Base-by-base conservation (phyloP, 345 rosid species). In the Gossypium anomalum region DNA sequence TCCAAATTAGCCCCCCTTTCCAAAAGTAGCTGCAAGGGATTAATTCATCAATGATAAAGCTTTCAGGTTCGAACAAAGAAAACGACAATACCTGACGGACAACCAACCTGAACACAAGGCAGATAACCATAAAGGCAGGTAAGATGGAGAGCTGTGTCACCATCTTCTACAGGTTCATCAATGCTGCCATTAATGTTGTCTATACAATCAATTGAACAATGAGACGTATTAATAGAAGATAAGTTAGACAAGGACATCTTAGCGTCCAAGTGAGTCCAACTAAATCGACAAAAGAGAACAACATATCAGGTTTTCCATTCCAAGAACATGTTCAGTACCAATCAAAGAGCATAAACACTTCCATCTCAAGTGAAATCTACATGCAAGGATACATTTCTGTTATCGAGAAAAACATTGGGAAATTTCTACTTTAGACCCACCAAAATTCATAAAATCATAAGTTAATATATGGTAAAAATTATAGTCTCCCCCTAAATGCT, bases 81-180 rank as follows among this genome's bases (percentile, higher is more conserved):
- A n/a, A 19, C 20, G 22, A 16, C 34, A 79, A 34, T 41, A 72
- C 2, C 5, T 25, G 13, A 63, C 51, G 34, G 13, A 63, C 58
- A 72, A 83, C 75, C 15, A 59, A 95, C 99, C 96, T 86, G 90
- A 74, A 86, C 98, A 82, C 97, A 91, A 77, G 93, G 84, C 38
- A 89, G 86, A 80, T 87, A 83, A 38, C 96, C 99, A 83, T 90
- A 93, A n/a, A 92, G 86, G 83, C 99, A 93, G 29, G 86, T 83
- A 12, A 93, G 84, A 85, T 95, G 99, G 75, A 95, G 97, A 77
- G 97, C 94, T 1, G 99, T 79, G 80, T 95, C 98, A 71, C 94
- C 88, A 83, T 91, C 97, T 82, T 93, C 98, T 41, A 93, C 82
- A 0, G 94, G 90, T 67, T 95, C 99, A 59, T 95, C 83, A 20